phyloP scores from a whole-genome alignment of 225 moss, liverwort and hornwort species.

The Antitrichia curtipendula region DNA sequence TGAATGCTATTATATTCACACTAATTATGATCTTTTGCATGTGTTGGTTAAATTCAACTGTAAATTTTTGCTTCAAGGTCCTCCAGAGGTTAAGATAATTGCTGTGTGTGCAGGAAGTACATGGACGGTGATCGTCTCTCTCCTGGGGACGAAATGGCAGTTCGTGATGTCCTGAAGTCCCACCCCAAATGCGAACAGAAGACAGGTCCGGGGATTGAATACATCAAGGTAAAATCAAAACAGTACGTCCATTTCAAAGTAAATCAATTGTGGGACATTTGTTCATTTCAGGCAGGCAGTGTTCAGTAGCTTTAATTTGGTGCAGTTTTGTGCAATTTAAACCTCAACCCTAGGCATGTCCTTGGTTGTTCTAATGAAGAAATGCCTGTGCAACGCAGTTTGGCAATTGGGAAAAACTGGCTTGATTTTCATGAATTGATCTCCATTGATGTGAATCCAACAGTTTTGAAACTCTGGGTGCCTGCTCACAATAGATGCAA shows the following conservation, averaged over 20 bases:
- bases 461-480: not conserved
- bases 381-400: not conserved
- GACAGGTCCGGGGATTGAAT: slow-evolving; percentile 35
- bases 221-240: slow-evolving; percentile 34
- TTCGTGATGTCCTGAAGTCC: slow-evolving; percentile 14
- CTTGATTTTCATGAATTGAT: not conserved
- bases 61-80: not conserved
- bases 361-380: no score
- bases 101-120: not conserved
- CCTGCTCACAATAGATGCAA: not conserved
- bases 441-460: not conserved
- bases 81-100: not conserved
- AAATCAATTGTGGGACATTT: not conserved
- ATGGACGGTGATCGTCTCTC: not conserved
- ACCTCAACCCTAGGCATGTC: not conserved
- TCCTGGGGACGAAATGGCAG: not conserved
- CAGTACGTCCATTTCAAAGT: no score
- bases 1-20: not conserved
- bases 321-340: not conserved
- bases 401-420: not conserved
- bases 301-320: not conserved
- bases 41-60: not conserved
- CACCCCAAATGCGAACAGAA: slow-evolving; percentile 31
- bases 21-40: no score
- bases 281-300: not conserved